Conservation (phyloP, 768 basidiomycete species). For the Lactarius quietus region DNA sequence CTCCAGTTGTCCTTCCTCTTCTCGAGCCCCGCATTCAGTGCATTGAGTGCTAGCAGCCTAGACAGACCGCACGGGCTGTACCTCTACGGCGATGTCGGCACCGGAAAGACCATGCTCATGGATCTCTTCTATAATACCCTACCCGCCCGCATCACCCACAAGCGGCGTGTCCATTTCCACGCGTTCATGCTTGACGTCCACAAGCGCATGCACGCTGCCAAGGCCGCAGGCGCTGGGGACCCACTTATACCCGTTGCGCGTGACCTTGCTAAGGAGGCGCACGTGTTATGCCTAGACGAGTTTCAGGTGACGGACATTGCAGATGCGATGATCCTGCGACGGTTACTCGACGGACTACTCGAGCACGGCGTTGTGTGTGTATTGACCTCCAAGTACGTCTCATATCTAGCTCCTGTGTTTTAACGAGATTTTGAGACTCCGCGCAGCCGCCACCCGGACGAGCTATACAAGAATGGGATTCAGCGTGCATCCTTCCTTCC, state of each 20-base stretch:
- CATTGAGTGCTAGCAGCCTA: conserved; percentile 26
- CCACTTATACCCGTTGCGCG: conserved; percentile 85
- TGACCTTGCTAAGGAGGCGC: conserved; percentile 81
- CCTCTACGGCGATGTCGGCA: conserved; percentile 94
- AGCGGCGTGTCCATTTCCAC: conserved; percentile 94
- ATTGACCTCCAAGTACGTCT: conserved; percentile 91
- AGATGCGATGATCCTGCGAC: conserved; percentile 95
- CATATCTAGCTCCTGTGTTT: not conserved
- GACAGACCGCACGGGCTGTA: conserved; percentile 70
- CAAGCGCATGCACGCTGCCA: conserved; percentile 83
- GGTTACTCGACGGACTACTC: conserved; percentile 82
- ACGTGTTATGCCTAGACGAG: conserved; percentile 93
- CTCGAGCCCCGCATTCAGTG: conserved; percentile 18
- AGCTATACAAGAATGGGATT: conserved; percentile 98
- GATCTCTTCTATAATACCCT: conserved; percentile 91
- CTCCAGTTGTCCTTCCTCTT: conserved; percentile 22
- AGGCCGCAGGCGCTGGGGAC: conserved; percentile 67
- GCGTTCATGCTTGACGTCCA: conserved; percentile 99
- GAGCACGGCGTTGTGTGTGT: conserved; percentile 90
- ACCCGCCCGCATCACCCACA: conserved; percentile 58
- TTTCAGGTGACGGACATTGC: conserved; percentile 99
- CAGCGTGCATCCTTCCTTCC: conserved; percentile 94
- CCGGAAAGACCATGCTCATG: conserved; percentile 99
- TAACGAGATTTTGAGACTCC: not conserved
- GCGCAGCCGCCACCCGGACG: conserved; percentile 89